Conservation (phyloP, 2,329 filamentous ascomycete genomes). For the Talaromyces islandicus region DNA sequence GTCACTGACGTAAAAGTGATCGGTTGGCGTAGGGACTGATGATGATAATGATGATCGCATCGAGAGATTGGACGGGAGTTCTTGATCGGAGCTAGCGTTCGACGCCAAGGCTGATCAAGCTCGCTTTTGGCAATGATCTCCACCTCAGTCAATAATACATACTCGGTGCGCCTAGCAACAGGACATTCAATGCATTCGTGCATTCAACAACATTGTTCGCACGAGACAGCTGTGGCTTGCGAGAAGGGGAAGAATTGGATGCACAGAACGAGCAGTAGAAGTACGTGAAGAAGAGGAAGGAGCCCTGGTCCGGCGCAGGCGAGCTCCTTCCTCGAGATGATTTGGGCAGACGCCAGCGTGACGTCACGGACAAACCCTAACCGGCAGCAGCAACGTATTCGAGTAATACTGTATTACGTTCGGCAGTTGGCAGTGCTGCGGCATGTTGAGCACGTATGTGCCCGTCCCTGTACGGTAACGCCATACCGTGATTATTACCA, state of each 20-base stretch:
- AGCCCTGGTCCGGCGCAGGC: background rate
- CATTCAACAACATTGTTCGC: background rate
- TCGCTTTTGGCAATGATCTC: background rate
- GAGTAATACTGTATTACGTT: background rate
- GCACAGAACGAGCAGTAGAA: background rate
- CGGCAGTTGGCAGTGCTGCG: too few species aligned
- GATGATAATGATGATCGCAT: background rate
- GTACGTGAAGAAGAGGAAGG: background rate
- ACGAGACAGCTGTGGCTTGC: background rate
- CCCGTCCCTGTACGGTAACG: background rate
- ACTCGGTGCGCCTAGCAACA: background rate
- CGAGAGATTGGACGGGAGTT: background rate
- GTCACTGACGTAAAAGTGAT: background rate
- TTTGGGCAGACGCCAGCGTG: conserved; percentile 1
- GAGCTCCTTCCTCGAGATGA: background rate
- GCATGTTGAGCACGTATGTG: too few species aligned
- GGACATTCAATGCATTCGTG: background rate
- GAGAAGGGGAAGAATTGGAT: too few species aligned
- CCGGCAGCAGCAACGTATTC: background rate
- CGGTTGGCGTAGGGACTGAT: background rate
- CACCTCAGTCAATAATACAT: background rate
- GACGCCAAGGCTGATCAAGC: background rate
- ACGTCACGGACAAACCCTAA: conserved; percentile 7
- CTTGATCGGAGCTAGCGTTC: background rate
- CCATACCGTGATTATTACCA: background rate